phyloP scores from a whole-genome alignment of 352 stramenopile genomes.

The Phytophthora pini region DNA sequence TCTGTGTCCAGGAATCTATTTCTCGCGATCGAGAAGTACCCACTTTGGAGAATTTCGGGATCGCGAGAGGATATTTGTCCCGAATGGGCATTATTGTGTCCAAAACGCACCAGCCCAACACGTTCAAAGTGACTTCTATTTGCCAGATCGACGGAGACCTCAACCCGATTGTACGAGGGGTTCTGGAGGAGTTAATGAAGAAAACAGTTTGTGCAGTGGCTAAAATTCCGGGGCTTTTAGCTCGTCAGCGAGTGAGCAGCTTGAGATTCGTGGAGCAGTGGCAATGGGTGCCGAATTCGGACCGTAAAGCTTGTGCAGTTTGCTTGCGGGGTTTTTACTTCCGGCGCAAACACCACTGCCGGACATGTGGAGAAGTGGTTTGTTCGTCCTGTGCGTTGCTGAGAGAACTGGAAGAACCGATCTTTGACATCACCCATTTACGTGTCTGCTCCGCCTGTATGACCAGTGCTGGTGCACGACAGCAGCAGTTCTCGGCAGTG shows the following conservation, averaged over 20 bases:
- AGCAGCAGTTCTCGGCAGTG: conserved; percentile 22
- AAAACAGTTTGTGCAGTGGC: conserved; percentile 54
- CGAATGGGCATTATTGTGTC: conserved; percentile 75
- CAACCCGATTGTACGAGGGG: conserved; percentile 46
- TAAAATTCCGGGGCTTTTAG: conserved; percentile 55
- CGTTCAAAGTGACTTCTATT: conserved; percentile 68
- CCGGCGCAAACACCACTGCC: conserved; percentile 76
- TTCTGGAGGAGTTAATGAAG: conserved; percentile 73
- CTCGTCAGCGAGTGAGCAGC: conserved; percentile 70
- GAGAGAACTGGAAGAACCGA: conserved; percentile 69
- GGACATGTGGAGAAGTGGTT: conserved; percentile 75
- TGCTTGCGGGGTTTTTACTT: conserved; percentile 80
- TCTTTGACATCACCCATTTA: conserved; percentile 72
- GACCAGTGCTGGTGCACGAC: conserved; percentile 40
- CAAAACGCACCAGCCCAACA: conserved; percentile 62
- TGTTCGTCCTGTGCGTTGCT: conserved; percentile 70
- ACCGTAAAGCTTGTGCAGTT: conserved; percentile 75
- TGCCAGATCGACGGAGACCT: conserved; percentile 77
- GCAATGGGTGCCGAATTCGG: conserved; percentile 78
- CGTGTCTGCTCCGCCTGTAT: conserved; percentile 72
- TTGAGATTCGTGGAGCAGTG: conserved; percentile 81
- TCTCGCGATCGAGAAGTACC: conserved; percentile 66
- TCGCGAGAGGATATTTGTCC: conserved; percentile 60
- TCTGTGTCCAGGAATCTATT: conserved; percentile 80
- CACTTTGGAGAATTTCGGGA: conserved; percentile 63